Percentiles rank a stretch among this genome's conserved stretches.
phyloP scores from a whole-genome alignment of 352 stramenopile genomes.

The Thraustochytrium striatum region DNA sequence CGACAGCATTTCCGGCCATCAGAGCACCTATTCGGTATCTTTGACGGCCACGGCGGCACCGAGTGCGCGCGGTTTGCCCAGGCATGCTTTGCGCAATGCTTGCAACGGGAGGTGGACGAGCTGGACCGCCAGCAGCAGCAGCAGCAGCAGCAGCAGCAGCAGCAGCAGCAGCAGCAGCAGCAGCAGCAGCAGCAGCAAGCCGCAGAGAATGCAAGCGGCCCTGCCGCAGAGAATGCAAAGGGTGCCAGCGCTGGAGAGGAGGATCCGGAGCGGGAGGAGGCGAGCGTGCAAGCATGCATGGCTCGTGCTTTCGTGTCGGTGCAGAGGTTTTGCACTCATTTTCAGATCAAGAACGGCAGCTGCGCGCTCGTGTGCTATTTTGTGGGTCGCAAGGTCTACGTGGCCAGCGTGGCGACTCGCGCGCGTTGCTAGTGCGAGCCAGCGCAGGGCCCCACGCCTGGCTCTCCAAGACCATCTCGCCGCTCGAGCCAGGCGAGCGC shows the following conservation, averaged over 20 bases:
- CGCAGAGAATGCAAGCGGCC: too few relatives aligned
- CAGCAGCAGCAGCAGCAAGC: too few relatives aligned
- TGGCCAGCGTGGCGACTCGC: constrained; percentile 29
- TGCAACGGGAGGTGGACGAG: neutral
- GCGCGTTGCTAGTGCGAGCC: neutral
- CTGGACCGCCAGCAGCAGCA: neutral
- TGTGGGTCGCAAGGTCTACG: neutral
- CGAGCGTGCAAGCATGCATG: neutral
- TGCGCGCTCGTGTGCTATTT: constrained; percentile 24
- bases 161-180: too few relatives aligned
- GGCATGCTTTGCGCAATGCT: neutral
- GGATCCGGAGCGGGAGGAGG: neutral
- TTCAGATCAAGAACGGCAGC: constrained; percentile 22
- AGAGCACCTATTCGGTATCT: constrained; percentile 8
- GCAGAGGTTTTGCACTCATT: neutral
- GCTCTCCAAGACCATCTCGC: neutral
- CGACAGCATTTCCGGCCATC: neutral
- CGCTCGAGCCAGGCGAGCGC: neutral
- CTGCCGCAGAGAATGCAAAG: neutral
- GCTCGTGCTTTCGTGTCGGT: neutral
- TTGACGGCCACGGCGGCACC: constrained; percentile 39
- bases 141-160: too few relatives aligned
- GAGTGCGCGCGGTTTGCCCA: constrained; percentile 19
- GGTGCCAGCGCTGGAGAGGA: neutral
- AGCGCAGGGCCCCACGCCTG: neutral